phyloP scores from a whole-genome alignment of 306 rosid genomes.

The Malus orientalis region DNA sequence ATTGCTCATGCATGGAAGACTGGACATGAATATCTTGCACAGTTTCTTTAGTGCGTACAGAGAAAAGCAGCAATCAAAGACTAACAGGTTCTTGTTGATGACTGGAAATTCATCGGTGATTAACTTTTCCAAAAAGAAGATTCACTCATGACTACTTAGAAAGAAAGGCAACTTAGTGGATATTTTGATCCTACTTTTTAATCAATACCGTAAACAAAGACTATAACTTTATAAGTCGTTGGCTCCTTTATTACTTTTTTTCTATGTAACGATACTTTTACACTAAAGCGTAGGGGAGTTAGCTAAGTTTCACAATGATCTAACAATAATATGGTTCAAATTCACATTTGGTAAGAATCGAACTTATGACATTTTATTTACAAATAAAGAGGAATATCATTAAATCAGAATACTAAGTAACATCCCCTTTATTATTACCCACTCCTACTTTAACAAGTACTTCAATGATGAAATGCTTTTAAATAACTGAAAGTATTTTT shows the following conservation, averaged over 20 bases:
- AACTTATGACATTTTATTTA: no score
- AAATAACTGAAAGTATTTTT: no score
- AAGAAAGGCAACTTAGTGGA: not conserved
- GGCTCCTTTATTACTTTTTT: not conserved
- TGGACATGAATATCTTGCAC: not conserved
- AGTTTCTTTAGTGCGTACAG: not conserved
- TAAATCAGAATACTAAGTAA: no score
- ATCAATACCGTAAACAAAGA: not conserved
- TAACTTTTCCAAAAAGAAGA: not conserved
- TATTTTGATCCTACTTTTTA: not conserved
- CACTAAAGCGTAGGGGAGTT: accelerated
- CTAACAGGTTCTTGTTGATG: not conserved
- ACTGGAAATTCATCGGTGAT: not conserved
- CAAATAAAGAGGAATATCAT: no score
- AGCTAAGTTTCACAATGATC: accelerated
- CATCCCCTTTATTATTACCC: not conserved
- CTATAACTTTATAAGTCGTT: not conserved
- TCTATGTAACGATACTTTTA: no score
- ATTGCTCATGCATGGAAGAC: not conserved
- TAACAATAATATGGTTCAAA: no score
- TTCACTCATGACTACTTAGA: not conserved
- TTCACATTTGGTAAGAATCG: accelerated
- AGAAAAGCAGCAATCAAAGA: not conserved
- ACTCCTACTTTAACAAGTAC: not conserved
- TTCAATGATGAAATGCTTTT: no score